Evolutionary conservation across 164 flowering plant genomes (phyloP).

Genomic region (Chimonanthus salicifolius): DNA sequence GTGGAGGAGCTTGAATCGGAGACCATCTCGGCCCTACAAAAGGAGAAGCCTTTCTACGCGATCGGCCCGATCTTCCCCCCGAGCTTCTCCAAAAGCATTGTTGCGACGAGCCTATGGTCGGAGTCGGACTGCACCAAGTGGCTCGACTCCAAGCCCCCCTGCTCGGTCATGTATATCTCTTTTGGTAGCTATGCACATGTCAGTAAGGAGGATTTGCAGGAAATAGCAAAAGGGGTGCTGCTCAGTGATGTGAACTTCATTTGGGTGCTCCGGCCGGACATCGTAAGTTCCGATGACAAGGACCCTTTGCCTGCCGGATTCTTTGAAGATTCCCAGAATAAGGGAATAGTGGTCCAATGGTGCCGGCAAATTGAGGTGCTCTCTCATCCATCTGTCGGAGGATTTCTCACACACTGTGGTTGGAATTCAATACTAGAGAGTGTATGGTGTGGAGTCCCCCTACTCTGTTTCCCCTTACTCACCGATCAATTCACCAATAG

Average conservation of each 20-base stretch:
- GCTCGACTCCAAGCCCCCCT: constrained; percentile 51
- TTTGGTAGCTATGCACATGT: constrained; percentile 82
- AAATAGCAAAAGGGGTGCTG: constrained; percentile 60
- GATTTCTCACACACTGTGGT: constrained; percentile 78
- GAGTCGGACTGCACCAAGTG: constrained; percentile 72
- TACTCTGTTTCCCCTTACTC: constrained; percentile 61
- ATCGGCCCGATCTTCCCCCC: constrained; percentile 63
- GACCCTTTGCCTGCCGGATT: constrained; percentile 49
- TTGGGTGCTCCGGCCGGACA: constrained; percentile 76
- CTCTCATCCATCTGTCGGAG: constrained; percentile 57
- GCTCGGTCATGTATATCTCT: constrained; percentile 72
- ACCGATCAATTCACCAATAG: constrained; percentile 79
- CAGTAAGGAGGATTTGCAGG: constrained; percentile 36
- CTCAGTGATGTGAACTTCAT: constrained; percentile 48
- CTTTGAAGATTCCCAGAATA: constrained; percentile 21
- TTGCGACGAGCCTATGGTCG: constrained; percentile 71
- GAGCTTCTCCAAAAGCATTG: constrained; percentile 27
- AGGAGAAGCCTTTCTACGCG: constrained; percentile 44
- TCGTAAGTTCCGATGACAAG: constrained; percentile 44
- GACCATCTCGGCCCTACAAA: constrained; percentile 48
- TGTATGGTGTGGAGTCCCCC: constrained; percentile 50
- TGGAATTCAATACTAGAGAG: constrained; percentile 79
- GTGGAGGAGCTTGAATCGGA: constrained; percentile 57
- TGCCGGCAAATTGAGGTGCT: constrained; percentile 53
- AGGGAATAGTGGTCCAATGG: constrained; percentile 60